Evolutionary conservation across 129 eudicot species (phyloP).

Genomic region (Helianthus tuberosus): DNA sequence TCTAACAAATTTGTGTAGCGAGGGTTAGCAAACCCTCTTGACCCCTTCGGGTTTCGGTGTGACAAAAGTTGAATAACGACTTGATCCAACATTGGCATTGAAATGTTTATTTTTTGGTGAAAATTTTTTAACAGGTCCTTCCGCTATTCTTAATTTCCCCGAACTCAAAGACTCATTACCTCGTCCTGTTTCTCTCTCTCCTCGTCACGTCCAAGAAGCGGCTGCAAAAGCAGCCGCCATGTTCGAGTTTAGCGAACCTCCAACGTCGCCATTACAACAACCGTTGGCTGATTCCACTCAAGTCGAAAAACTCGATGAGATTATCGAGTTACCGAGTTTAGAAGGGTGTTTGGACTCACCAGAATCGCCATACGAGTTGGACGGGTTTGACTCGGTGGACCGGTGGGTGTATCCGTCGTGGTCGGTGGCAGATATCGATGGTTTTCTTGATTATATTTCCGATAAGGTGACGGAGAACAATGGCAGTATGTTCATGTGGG

Average conservation of each 20-base stretch:
- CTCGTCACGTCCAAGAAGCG: constrained; percentile 34
- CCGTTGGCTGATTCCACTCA: constrained; percentile 8
- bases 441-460: constrained; percentile 42
- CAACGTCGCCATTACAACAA: constrained; percentile 3
- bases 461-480: constrained; percentile 35
- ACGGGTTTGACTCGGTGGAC: constrained; percentile 58
- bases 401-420: constrained; percentile 63
- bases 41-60: too few relatives aligned
- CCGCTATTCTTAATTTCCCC: constrained; percentile 36
- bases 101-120: background rate
- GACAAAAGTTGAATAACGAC: too few relatives aligned
- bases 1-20: too few relatives aligned
- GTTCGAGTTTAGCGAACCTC: background rate
- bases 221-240: constrained; percentile 35
- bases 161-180: constrained; percentile 35
- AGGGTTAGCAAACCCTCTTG: too few relatives aligned
- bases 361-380: constrained; percentile 45
- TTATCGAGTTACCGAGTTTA: constrained; percentile 72
- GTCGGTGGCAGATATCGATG: constrained; percentile 47
- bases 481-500: constrained; percentile 21
- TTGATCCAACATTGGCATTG: too few relatives aligned
- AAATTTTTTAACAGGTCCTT: background rate
- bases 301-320: constrained; percentile 62
- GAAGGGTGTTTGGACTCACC: constrained; percentile 47
- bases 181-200: constrained; percentile 36